Conservation (phyloP, 768 basidiomycete species). For the Macrolepiota albuminosa region DNA sequence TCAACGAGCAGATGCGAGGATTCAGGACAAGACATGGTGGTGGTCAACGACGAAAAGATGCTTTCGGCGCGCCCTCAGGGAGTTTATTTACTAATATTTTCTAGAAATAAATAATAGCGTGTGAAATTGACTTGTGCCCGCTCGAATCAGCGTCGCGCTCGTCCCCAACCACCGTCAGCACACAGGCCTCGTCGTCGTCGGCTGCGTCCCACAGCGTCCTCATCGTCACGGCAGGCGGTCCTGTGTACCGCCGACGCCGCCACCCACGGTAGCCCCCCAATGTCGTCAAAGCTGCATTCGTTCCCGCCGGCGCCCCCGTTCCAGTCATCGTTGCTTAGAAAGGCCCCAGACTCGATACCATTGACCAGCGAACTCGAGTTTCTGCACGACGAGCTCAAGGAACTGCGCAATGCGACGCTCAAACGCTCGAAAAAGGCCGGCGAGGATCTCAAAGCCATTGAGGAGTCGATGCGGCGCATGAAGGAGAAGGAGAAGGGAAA, state of each 20-base stretch:
- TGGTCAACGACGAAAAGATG: background rate
- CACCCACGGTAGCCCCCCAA: slow-evolving; percentile 24
- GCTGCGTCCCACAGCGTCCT: background rate
- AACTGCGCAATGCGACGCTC: slow-evolving; percentile 47
- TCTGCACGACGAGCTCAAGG: slow-evolving; percentile 57
- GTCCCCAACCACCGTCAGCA: background rate
- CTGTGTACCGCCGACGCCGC: slow-evolving; percentile 4
- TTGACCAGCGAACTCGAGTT: slow-evolving; percentile 66
- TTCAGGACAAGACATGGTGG: slow-evolving; percentile 26
- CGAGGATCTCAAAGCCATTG: slow-evolving; percentile 68
- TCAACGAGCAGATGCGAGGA: slow-evolving; percentile 20
- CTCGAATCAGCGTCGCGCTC: slow-evolving; percentile 24
- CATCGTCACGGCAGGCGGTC: background rate
- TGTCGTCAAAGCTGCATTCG: slow-evolving; percentile 57
- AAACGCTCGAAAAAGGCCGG: slow-evolving; percentile 71
- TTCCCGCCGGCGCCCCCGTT: slow-evolving; percentile 45
- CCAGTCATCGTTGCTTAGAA: slow-evolving; percentile 60
- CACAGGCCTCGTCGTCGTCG: background rate
- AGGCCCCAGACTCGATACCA: slow-evolving; percentile 61
- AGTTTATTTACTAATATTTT: slow-evolving; percentile 13
- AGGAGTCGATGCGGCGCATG: slow-evolving; percentile 72
- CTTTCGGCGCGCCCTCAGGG: background rate
- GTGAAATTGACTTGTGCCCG: slow-evolving; percentile 22
- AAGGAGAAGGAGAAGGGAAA: slow-evolving; percentile 77
- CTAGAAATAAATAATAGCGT: slow-evolving; percentile 10